These are phyloP conservation scores for Fusarium buxicola DNA, from an alignment of 2,329 filamentous ascomycete genomes.

Conservation along the genomic window DNA sequence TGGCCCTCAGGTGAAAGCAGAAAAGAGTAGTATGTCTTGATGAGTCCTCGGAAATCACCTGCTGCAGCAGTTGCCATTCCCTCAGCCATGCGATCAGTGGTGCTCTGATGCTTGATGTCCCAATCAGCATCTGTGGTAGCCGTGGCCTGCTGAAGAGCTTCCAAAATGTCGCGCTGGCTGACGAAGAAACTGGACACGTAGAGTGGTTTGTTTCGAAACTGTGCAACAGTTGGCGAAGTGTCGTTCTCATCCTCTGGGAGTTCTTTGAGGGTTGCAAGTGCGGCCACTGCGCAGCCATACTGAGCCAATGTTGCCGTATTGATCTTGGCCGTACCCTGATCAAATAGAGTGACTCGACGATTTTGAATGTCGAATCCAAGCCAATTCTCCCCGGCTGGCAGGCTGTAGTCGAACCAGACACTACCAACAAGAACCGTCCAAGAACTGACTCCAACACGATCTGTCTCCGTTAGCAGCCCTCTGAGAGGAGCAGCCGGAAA, in stretches of 20 bases:
- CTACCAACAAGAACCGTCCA: constrained; percentile 21
- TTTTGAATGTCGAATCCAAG: constrained; percentile 62
- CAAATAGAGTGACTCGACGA: constrained; percentile 43
- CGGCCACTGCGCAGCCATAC: constrained; percentile 10
- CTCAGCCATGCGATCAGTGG: constrained; percentile 47
- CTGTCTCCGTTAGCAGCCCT: constrained; percentile 1
- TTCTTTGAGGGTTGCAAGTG: constrained; percentile 6
- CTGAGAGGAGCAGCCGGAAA: not conserved
- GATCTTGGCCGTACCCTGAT: constrained; percentile 3
- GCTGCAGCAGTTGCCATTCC: not conserved
- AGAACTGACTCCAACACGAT: constrained; percentile 12
- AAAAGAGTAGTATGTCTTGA: constrained; percentile 8
- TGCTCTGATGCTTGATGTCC: constrained; percentile 63
- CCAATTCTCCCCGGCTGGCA: not conserved
- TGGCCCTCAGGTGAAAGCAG: constrained; percentile 2
- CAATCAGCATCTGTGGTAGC: constrained; percentile 70
- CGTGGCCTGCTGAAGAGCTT: constrained; percentile 68
- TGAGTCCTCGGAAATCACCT: constrained; percentile 7
- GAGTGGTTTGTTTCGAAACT: constrained; percentile 58
- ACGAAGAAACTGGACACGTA: constrained; percentile 68
- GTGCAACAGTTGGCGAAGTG: constrained; percentile 49
- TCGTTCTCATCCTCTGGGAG: not conserved
- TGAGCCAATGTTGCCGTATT: constrained; percentile 15
- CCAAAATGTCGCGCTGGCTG: constrained; percentile 74
- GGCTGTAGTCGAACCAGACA: constrained; percentile 25